Evolutionary conservation across 148 eudicot species (phyloP), one percentile per base, ranked within the genome.

Genomic region (Arbutus unedo): DNA sequence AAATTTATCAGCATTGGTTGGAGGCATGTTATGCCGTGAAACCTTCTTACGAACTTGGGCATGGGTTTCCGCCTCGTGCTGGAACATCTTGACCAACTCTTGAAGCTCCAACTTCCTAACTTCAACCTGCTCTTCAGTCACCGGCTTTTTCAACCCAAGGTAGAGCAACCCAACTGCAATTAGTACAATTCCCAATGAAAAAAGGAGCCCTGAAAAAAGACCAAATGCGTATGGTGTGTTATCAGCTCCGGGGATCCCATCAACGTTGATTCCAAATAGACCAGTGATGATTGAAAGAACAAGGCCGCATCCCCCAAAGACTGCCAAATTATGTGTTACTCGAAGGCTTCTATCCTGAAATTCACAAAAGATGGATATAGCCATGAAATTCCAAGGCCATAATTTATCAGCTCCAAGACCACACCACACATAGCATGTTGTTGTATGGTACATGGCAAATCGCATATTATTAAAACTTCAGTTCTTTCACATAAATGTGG

Each of bases 11-110:
- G 81, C 91, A 53, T 87, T 86, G 51, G 87, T 91, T 38, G 89
- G 89, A 8, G 95, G 89, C 84, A 85, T 74, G 81, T 88, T 90
- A 60, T 80, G 81, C 5, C 89, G 89, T 9, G 96, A 81, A 53
- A 86, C 77, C 2, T 76, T 84, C 49, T 94, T 89, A 14, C 91
- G 96, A 81, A 96, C 95, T 82, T 94, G 98, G 38, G 97, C 98
- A 86, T 96, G 98, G 79, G 97, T 90, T 87, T 96, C 98, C 0
- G 98, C 98, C 81, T 96, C 98, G 53, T 94, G 98, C 87, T 94
- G 98, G 86, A 96, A 96, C 93, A 94, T 87, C 85, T 89, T 94
- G 56, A 96, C 98, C 77, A 96, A 73, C 87, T 96, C 89, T n/a
- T 91, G 91, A 54, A 96, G 88, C 88, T 96, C 98, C 87, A 96